These are phyloP conservation scores for Gossypium davidsonii DNA, from an alignment of 441 rosid species.

Conservation along the genomic window DNA sequence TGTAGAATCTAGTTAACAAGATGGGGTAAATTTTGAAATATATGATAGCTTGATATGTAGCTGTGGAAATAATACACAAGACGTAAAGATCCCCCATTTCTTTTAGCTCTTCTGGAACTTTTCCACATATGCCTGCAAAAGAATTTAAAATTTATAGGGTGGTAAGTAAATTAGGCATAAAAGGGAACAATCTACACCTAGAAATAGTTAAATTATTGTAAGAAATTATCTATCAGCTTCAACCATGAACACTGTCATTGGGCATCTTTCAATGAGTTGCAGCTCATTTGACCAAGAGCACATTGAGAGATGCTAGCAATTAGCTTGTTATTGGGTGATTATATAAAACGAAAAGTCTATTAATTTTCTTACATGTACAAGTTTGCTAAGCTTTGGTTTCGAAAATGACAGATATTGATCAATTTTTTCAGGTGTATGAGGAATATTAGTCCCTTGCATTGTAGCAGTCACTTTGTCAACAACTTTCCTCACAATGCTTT, in stretches of 20 bases:
- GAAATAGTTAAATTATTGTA: not conserved
- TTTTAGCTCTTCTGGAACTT: constrained; percentile 50
- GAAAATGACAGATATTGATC: constrained; percentile 74
- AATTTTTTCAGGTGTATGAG: constrained; percentile 87
- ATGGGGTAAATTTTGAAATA: not conserved
- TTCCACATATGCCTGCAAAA: constrained; percentile 65
- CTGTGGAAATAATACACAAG: not conserved
- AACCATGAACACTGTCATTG: not conserved
- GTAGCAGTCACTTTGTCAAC: constrained; percentile 86
- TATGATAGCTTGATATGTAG: not conserved
- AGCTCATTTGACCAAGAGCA: not conserved
- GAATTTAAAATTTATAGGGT: constrained; percentile 4
- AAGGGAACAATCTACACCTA: not conserved
- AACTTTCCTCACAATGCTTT: constrained; percentile 88
- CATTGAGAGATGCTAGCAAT: not conserved
- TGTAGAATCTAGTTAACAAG: not conserved
- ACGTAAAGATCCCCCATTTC: constrained; percentile 17
- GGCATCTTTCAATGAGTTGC: not conserved
- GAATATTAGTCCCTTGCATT: constrained; percentile 62
- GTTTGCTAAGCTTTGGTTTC: constrained; percentile 88
- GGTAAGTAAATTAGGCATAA: not conserved
- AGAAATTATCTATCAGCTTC: not conserved
- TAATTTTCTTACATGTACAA: constrained; percentile 60
- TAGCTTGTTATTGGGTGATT: not conserved
- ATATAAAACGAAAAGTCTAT: too few species aligned